Evolutionary conservation across 495 filamentous ascomycete genomes (phyloP).

Genomic region (Beverwykella pulmonaria): DNA sequence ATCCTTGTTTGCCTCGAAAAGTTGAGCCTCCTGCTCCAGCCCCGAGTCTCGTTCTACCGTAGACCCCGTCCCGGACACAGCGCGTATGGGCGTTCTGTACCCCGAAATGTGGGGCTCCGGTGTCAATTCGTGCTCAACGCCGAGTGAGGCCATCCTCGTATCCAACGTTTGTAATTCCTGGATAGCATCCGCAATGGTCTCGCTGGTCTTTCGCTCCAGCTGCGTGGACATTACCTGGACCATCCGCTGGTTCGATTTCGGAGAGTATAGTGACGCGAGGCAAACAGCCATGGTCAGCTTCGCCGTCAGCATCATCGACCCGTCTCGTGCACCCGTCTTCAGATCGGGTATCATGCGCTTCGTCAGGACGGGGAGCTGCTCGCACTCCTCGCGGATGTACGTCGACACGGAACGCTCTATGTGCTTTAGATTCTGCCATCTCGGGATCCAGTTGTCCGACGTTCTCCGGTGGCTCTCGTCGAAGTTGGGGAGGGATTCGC

Average conservation of each 20-base stretch:
- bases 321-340: constrained; percentile 59
- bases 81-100: constrained; percentile 29
- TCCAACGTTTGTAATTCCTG: constrained; percentile 44
- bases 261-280: constrained; percentile 43
- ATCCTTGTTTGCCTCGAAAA: constrained; percentile 38
- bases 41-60: constrained; percentile 42
- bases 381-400: constrained; percentile 65
- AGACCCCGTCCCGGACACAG: constrained; percentile 23
- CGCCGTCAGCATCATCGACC: constrained; percentile 36
- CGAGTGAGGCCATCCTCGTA: constrained; percentile 32
- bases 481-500: constrained; percentile 60
- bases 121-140: constrained; percentile 33
- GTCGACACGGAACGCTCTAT: constrained; percentile 66
- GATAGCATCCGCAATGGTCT: constrained; percentile 44
- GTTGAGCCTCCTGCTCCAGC: constrained; percentile 43
- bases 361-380: constrained; percentile 54
- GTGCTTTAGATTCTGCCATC: constrained; percentile 61
- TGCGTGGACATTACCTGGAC: constrained; percentile 39
- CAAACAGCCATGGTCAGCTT: constrained; percentile 44
- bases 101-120: constrained; percentile 29
- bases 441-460: constrained; percentile 36
- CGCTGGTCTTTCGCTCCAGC: constrained; percentile 39
- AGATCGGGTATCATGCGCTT: constrained; percentile 56
- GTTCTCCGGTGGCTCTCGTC: constrained; percentile 44
- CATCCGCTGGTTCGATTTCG: constrained; percentile 46